A percentile compares a stretch with the other conserved stretches of the same genome.
Conservation (phyloP, 1,139 yeast species). For the Debaryomyces coudertii region DNA sequence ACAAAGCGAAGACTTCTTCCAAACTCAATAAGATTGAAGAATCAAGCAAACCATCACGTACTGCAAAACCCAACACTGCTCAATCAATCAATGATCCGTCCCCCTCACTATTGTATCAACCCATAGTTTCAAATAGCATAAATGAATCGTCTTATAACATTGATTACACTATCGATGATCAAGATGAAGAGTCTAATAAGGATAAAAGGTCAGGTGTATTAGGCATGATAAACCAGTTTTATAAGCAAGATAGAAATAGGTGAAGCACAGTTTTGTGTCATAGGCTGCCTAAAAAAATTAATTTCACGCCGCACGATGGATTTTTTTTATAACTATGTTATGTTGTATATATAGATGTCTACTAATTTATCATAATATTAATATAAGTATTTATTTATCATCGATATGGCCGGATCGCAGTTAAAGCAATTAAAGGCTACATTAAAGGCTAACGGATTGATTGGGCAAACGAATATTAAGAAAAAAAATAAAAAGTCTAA, state of each 20-base stretch:
- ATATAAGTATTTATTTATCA: not conserved
- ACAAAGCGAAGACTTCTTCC: slow-evolving; percentile 11
- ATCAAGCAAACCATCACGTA: slow-evolving; percentile 4
- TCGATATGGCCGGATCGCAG: slow-evolving; percentile 84
- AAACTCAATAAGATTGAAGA: not conserved
- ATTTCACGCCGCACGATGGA: slow-evolving; percentile 18
- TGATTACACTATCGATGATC: slow-evolving; percentile 36
- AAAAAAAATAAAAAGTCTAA: slow-evolving; percentile 55
- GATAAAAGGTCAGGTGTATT: slow-evolving; percentile 65
- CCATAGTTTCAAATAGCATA: slow-evolving; percentile 21
- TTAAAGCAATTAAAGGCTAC: slow-evolving; percentile 79
- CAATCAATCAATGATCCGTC: slow-evolving; percentile 14
- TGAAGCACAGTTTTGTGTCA: slow-evolving; percentile 11
- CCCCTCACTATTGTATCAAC: slow-evolving; percentile 12
- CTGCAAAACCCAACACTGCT: slow-evolving; percentile 6
- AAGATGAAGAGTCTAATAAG: slow-evolving; percentile 30
- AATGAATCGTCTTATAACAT: slow-evolving; percentile 33
- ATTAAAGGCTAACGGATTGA: slow-evolving; percentile 74
- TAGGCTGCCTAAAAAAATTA: not conserved
- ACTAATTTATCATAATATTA: slow-evolving; percentile 5
- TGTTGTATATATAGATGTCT: not conserved
- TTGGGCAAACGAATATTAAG: slow-evolving; percentile 75
- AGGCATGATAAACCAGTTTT: slow-evolving; percentile 82
- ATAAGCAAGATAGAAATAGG: slow-evolving; percentile 54
- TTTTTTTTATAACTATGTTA: slow-evolving; percentile 8